Evolutionary conservation across 352 stramenopile genomes (phyloP), one percentile per base, ranked within the genome.

Genomic region (Pythium brachiatum): DNA sequence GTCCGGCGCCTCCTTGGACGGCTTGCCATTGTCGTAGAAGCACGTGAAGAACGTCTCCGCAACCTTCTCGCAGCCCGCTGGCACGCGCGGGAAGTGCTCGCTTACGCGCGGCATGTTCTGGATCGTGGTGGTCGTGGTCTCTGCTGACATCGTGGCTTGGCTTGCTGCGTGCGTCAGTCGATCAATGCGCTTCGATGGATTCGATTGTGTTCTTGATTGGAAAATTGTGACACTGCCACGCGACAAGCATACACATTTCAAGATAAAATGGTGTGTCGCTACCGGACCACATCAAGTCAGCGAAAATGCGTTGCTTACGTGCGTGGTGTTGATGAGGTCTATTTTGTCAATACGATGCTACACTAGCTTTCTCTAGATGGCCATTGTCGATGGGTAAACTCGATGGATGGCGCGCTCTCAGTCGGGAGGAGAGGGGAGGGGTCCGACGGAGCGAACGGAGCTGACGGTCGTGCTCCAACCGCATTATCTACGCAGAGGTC

Each of bases 1-100:
- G 66, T 89, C 77, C 20, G 66, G 70, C 65, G 74, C 51, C 44
- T 75, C 80, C 53, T 75, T 66, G 2, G 71, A 69, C 65, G 90
- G 81, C 70, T 92, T 94, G 66, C 86, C 86, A 53, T 94, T 66
- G 58, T 84, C 74, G 71, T 94, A 89, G 53, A 94, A 89, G 64
- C 86, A 94, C 51, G 74, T 68, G 62, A 94, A 94, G 73, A 94
- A 94, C 39, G 65, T 70, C 51, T 83, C 79, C 27, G 83, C 74
- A 53, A 73, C 79, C 54, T 76, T 79, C 66, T 90, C 80, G 68
- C 86, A 94, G 38, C 74, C 70, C 41, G 82, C 79, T 2, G 86
- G 80, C 29, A 92, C 81, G 44, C 83, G 81, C 34, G 86, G 86
- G 68, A 94, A 94, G 73, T 92, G 72, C 18, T 74, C 59, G 69